Evolutionary conservation across 2,329 filamentous ascomycete species (phyloP), one percentile per base, ranked within the genome.

Genomic region (Nannizzia gypsea): DNA sequence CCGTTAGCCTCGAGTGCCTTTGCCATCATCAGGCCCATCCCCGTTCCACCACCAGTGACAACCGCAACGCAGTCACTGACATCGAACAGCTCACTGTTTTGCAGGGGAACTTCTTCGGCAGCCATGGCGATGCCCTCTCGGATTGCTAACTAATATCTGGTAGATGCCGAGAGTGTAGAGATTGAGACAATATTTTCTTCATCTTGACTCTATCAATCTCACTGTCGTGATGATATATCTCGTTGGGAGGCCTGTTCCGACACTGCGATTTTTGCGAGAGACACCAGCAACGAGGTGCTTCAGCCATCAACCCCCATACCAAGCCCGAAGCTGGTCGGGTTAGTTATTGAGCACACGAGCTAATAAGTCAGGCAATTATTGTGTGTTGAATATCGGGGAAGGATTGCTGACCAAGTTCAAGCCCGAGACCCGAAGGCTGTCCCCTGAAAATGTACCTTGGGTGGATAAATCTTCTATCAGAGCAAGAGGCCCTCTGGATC

Each of bases 11-110:
- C 80, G 2, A 84, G 74, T 1, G 79, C 77, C 68, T 83, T 80
- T 0, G 80, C 74, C 56, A 79, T 77, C 83, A 86, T 86, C 15
- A 87, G 72, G 0, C 84, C 84, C 62, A 87, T 87, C 20, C 84
- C 84, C n/a, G 78, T 76, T 13, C 81, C 82, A 28, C 83, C 83
- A 57, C 83, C 83, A 1, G 84, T 84, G 50, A 85, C 70, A 0
- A 85, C 74, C 59, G 79, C 81, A 36, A 83, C 80, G 36, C 50
- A 52, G 38, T 52, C 58, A 8, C 54, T 60, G 34, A 60, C 46
- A 42, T 52, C 40, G 24, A 60, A 60, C 15, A 60, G 58, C 52
- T 60, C 58, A 15, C 38, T 42, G 6, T 42, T 42, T 4, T 42
- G 38, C 38, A 42, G 15, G 13, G 38, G 38, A 5, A 42, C 38